phyloP scores from a whole-genome alignment of 2,329 filamentous ascomycete genomes.

The Calonectria honghensis region DNA sequence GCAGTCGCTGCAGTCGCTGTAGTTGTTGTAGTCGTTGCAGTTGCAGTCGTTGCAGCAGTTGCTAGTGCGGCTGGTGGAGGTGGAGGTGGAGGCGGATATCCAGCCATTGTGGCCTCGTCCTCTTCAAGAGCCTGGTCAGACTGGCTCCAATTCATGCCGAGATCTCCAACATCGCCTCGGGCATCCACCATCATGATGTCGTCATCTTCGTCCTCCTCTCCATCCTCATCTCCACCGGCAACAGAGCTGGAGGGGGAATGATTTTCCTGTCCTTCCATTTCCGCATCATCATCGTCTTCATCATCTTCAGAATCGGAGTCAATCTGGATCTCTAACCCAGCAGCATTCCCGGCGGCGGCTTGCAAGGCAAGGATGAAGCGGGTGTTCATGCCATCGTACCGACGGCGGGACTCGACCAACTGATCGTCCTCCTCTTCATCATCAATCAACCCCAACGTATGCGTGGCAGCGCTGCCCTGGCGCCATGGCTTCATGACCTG shows the following conservation, averaged over 20 bases:
- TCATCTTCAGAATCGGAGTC: slow-evolving; percentile 56
- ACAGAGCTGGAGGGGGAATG: slow-evolving; percentile 58
- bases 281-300: slow-evolving; percentile 62
- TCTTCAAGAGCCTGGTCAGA: slow-evolving; percentile 82
- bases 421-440: slow-evolving; percentile 70
- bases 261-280: slow-evolving; percentile 62
- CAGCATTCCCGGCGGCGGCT: slow-evolving; percentile 56
- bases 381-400: slow-evolving; percentile 59
- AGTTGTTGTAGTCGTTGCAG: slow-evolving; percentile 50
- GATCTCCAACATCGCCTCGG: slow-evolving; percentile 66
- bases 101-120: slow-evolving; percentile 85
- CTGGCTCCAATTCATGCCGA: slow-evolving; percentile 71
- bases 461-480: slow-evolving; percentile 87
- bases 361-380: slow-evolving; percentile 62
- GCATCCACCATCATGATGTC: slow-evolving; percentile 77
- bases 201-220: slow-evolving; percentile 73
- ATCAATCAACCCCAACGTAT: slow-evolving; percentile 72
- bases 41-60: slow-evolving; percentile 51
- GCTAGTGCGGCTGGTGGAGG: slow-evolving; percentile 75
- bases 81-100: slow-evolving; percentile 79
- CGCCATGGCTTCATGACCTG: slow-evolving; percentile 93
- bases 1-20: slow-evolving; percentile 39
- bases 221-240: slow-evolving; percentile 63
- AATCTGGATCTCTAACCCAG: slow-evolving; percentile 55
- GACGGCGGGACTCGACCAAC: slow-evolving; percentile 61